phyloP scores from a whole-genome alignment of 768 basidiomycete genomes.

The Podaxis sp. region DNA sequence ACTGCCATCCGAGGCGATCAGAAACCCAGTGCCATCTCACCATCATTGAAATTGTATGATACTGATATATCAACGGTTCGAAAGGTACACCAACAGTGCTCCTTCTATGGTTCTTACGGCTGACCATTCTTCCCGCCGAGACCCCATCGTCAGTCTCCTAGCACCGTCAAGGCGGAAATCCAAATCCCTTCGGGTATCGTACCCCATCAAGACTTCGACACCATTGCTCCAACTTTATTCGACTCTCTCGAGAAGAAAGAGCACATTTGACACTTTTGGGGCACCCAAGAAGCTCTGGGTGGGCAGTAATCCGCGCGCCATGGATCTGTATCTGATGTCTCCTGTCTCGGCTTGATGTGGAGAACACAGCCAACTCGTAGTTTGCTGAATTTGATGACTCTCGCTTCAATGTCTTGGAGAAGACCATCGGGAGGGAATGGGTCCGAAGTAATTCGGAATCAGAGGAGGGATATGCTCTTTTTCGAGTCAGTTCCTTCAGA shows the following conservation, averaged over 20 bases:
- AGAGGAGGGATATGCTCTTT: no score
- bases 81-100: conserved; percentile 50
- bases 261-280: conserved; percentile 54
- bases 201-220: conserved; percentile 84
- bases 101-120: not conserved
- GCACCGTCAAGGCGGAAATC: conserved; percentile 60
- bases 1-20: conserved; percentile 66
- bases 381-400: no score
- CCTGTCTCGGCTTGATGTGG: no score
- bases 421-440: no score
- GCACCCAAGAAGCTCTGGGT: conserved; percentile 47
- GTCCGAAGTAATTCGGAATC: no score
- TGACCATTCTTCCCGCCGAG: conserved; percentile 32
- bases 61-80: conserved; percentile 79
- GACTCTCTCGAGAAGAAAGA: no score
- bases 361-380: no score
- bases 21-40: conserved; percentile 56
- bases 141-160: conserved; percentile 84
- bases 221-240: conserved; percentile 41
- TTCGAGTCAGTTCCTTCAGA: no score
- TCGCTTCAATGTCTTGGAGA: no score
- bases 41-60: conserved; percentile 74
- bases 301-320: no score
- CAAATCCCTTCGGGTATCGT: conserved; percentile 91
- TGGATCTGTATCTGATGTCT: no score